A percentile compares a stretch with the other conserved stretches of the same genome.
Evolutionary conservation across 495 filamentous ascomycete species (phyloP).

Genomic region (Rostrohypoxylon terebratum): DNA sequence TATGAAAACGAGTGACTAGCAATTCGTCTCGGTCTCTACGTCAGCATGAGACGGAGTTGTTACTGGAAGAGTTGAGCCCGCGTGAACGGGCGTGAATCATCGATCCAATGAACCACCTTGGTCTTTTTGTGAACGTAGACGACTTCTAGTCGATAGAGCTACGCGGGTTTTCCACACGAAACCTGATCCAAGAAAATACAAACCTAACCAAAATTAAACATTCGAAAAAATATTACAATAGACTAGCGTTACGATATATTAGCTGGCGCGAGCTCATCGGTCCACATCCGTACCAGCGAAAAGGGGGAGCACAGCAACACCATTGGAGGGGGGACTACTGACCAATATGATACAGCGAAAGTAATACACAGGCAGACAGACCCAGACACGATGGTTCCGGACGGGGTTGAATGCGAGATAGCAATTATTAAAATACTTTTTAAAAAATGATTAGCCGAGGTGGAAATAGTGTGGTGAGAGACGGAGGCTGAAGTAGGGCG

Average conservation of each 20-base stretch:
- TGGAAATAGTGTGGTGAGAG: slow-evolving; percentile 27
- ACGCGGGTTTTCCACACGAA: slow-evolving; percentile 19
- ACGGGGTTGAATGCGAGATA: slow-evolving; percentile 20
- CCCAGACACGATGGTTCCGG: slow-evolving; percentile 19
- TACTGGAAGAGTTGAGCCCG: slow-evolving; percentile 32
- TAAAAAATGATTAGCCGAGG: slow-evolving; percentile 26
- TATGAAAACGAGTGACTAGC: slow-evolving; percentile 50
- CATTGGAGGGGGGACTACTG: slow-evolving; percentile 57
- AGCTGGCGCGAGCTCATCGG: slow-evolving; percentile 48
- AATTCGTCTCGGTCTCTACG: slow-evolving; percentile 38
- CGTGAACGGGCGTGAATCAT: slow-evolving; percentile 24
- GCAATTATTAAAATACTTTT: slow-evolving; percentile 32
- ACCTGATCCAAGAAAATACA: slow-evolving; percentile 31
- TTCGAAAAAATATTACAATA: slow-evolving; percentile 51
- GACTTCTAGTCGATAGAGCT: slow-evolving; percentile 41
- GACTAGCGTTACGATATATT: slow-evolving; percentile 48
- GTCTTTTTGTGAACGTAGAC: slow-evolving; percentile 28
- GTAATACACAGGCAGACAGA: slow-evolving; percentile 41
- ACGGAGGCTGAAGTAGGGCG: slow-evolving; percentile 36
- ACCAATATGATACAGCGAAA: slow-evolving; percentile 65
- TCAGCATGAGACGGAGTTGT: slow-evolving; percentile 37
- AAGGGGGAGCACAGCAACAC: slow-evolving; percentile 20
- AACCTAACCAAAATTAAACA: slow-evolving; percentile 50
- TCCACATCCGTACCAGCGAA: slow-evolving; percentile 21
- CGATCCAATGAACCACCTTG: slow-evolving; percentile 15